phyloP scores from a whole-genome alignment of 768 basidiomycete genomes.

The Naematelia aurantialba region DNA sequence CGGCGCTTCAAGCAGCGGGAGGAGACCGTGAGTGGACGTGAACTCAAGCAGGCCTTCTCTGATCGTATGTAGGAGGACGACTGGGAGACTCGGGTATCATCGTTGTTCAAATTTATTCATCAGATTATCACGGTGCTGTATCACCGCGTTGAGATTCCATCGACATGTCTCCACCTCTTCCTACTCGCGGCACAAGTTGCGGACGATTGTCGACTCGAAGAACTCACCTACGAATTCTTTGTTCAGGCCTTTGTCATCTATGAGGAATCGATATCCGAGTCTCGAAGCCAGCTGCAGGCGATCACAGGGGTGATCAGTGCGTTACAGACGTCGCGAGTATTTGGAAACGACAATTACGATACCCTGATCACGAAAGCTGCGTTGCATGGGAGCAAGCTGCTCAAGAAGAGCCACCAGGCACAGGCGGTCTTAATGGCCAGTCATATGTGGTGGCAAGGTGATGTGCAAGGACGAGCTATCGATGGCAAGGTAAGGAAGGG shows the following conservation, averaged over 20 bases:
- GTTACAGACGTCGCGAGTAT: constrained; percentile 82
- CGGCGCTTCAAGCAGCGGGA: constrained; percentile 82
- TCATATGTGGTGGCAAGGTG: constrained; percentile 97
- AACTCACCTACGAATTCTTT: constrained; percentile 94
- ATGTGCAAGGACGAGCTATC: constrained; percentile 54
- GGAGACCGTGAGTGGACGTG: constrained; percentile 49
- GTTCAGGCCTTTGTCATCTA: constrained; percentile 98
- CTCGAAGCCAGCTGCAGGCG: constrained; percentile 91
- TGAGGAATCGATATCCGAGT: constrained; percentile 95
- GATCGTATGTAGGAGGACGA: constrained; percentile 63
- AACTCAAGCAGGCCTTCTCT: neutral
- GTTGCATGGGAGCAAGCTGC: constrained; percentile 85
- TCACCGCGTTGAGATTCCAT: constrained; percentile 84
- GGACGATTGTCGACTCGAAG: constrained; percentile 91
- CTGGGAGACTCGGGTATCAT: constrained; percentile 79
- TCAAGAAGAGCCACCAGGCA: constrained; percentile 98
- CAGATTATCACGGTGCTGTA: constrained; percentile 90
- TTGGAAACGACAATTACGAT: constrained; percentile 91
- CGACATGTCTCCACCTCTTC: constrained; percentile 85
- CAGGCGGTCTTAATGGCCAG: constrained; percentile 91
- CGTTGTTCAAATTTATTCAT: constrained; percentile 88
- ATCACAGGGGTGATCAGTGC: constrained; percentile 92
- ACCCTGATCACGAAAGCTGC: constrained; percentile 99
- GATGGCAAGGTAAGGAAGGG: constrained; percentile 54
- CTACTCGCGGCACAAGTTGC: constrained; percentile 92